Base-by-base conservation (phyloP, 371 early-diverging fungal species). In the Haplosporangium sp. region DNA sequence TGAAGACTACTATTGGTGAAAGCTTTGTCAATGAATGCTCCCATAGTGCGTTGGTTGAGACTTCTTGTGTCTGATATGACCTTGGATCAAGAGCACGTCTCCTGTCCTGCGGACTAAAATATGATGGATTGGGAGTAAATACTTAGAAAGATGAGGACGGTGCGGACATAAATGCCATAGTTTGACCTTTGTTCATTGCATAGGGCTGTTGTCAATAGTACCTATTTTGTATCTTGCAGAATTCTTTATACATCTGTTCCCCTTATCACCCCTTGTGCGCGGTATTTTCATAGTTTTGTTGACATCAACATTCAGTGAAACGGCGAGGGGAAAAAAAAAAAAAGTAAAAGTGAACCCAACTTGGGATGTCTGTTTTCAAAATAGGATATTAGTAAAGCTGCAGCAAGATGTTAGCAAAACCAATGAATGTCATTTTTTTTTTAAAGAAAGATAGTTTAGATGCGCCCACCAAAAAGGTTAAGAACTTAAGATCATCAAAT, bases 61-160 rank as follows among this genome's bases (percentile, higher is more conserved):
- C 27, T 48, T n/a, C n/a, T 15, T 61, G 20, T 44, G 20, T 39
- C 61, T 37, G 27, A 45, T 13, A 7, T 17, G 4, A 2, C 37
- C 15, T 35, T 37, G 42, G 19, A 27, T 19, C 50, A 37, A 27
- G 40, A 39, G 40, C 4, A 3, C 8, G 56, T 57, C 3, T 48
- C 44, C 38, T 59, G 10, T 59, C 60, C 34, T 65, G 67, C 67
- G 67, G 67, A 67, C 67, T 48, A 67, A 67, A 67, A 44, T 67
- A 67, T 59, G 60, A 37, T 10, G 48, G 48, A n/a, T 2, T 48
- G 48, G 17, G 13, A 48, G 13, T 13, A 5, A 48, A 48, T 48
- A 17, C 48, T 17, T 13, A 13, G 48, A 2, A 3, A 47, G 9
- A 17, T n/a, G 48, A 17, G 27, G 27, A 27, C 27, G 27, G 27